Conservation (phyloP, 345 rosid species). For the Populus ilicifolia region DNA sequence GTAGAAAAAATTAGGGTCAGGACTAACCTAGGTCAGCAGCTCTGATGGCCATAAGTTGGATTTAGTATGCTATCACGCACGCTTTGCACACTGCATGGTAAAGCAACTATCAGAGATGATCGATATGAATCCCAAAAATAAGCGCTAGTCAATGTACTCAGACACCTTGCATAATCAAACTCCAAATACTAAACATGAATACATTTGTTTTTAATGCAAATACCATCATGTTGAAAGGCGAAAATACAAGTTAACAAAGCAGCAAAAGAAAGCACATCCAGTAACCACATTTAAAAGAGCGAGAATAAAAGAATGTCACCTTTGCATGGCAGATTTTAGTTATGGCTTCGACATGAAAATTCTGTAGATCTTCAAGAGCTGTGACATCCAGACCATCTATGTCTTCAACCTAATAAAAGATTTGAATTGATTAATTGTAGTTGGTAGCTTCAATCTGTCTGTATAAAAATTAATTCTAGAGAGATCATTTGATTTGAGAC, state of each 20-base stretch:
- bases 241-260: too few relatives aligned
- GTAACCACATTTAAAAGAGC: not conserved
- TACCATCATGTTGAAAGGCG: too few relatives aligned
- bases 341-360: slow-evolving; percentile 53
- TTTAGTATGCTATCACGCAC: slow-evolving; percentile 18
- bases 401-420: slow-evolving; percentile 48
- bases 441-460: too few relatives aligned
- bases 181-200: too few relatives aligned
- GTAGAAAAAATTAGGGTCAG: not conserved
- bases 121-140: not conserved
- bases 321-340: slow-evolving; percentile 53
- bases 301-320: slow-evolving; percentile 24
- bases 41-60: slow-evolving; percentile 6
- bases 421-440: not conserved
- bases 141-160: not conserved
- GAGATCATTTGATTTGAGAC: not conserved
- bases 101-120: slow-evolving; percentile 10
- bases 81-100: slow-evolving; percentile 37
- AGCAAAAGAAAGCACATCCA: not conserved
- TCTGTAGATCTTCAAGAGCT: slow-evolving; percentile 53
- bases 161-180: not conserved
- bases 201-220: too few relatives aligned
- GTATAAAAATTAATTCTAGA: not conserved
- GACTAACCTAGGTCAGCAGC: slow-evolving; percentile 32
- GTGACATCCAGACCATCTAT: slow-evolving; percentile 37